Evolutionary conservation across 2,329 filamentous ascomycete genomes (phyloP), one percentile per base, ranked within the genome.

Genomic region (Helotiales sp.): DNA sequence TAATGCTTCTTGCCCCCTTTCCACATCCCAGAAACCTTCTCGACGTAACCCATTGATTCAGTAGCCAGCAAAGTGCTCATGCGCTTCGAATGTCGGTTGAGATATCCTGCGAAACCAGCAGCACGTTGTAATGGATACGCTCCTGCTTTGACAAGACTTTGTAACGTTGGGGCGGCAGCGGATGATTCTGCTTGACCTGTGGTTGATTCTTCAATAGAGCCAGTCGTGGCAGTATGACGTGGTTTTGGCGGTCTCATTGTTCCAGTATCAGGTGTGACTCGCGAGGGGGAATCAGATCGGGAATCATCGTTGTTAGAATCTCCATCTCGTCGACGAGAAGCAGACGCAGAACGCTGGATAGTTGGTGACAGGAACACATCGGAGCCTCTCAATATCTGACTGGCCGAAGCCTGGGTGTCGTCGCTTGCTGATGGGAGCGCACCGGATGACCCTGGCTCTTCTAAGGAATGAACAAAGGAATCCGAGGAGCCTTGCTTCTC

Each of bases 21-120:
- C 89, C 96, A 96, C 92, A 98, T 98, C 43, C 93, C 95, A 0
- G 95, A 97, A 0, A 98, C 94, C 78, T 97, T 98, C 76, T 96
- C 94, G 34, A 97, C 91, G 76, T 98, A 98, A 1, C 93, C 93
- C 89, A 97, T 97, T 0, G 95, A 96, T 78, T 97, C 94, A 0
- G 91, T 93, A 6, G 95, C 92, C 54, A 98, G 81, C 8, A 97
- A 81, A 30, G 84, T 92, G 68, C 92, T 93, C 89, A 98, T 92
- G 37, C 89, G 88, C 72, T 92, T 91, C 24, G 93, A 91, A 24
- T 91, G 89, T 64, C 86, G 90, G 75, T 91, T 92, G 61, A 97
- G 82, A 76, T 93, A 97, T 55, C 90, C 92, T 8, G 93, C 93
- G 76, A 97, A 86, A 1, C 90, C 90, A 10, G 92, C 91, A 0